Base-by-base conservation (phyloP, 768 basidiomycete genomes). In the Hydnomerulius pinastri region DNA sequence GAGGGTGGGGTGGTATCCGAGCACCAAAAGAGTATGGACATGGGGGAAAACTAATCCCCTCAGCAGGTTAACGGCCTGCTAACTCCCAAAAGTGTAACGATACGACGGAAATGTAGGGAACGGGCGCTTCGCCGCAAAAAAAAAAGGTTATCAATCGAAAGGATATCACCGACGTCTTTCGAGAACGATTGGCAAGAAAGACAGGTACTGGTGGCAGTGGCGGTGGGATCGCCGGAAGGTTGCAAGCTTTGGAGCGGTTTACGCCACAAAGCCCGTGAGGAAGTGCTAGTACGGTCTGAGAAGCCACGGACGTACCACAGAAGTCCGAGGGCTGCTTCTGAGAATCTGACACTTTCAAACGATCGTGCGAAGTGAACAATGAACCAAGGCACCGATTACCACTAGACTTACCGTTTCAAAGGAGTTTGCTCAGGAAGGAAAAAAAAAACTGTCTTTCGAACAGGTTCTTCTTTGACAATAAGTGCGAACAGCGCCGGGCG, bases 301-400 rank as follows among this genome's bases (percentile, higher is more conserved):
- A 68, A 67, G 68, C 52, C 55, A 67, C 68, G 66, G 66, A 63
- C 56, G 66, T 67, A 68, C 57, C 33, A 45, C 48, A 59, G 35
- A 67, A 70, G 66, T 70, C 66, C 66, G 66, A 70, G 63, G 66
- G 17, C 37, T 37, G 30, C 63, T 62, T 67, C 60, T 61, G 65
- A 54, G 67, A 59, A 66, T 61, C 57, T 51, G 52, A 56, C 58
- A 38, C 48, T 56, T 56, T 61, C 55, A 63, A 62, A 44, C 59
- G 42, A 59, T 55, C 59, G 51, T 54, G 55, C 55, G 55, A 62
- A 65, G 51, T 38, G 33, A 46, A 41, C 38, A 46, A 43, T 49
- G 41, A 45, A 45, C 18, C 36, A 46, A 46, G 41, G 47, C 38
- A 44, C 46, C 39, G 36, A 43, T 44, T 51, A 39, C 23, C 23